Percentiles rank a stretch among this genome's conserved stretches.
Evolutionary conservation across 1,284 basidiomycete species (phyloP).

Genomic region (Puccinia coronata): DNA sequence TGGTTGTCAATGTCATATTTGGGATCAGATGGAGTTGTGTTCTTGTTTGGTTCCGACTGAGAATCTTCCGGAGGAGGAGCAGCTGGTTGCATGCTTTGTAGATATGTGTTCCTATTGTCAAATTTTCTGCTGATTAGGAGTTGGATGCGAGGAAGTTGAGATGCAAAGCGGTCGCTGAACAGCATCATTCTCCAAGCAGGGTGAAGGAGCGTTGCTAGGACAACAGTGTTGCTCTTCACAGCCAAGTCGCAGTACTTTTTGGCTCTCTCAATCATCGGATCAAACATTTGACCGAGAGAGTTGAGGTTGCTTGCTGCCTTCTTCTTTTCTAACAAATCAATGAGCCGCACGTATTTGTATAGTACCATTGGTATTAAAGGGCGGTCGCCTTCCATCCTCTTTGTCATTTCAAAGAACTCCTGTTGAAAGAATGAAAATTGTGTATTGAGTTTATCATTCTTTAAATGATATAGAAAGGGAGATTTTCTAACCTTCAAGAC

Average conservation of each 20-base stretch:
- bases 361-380: background rate
- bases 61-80: background rate
- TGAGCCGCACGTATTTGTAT: background rate
- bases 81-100: background rate
- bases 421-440: background rate
- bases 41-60: background rate
- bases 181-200: constrained; percentile 2
- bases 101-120: background rate
- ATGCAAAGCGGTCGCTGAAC: background rate
- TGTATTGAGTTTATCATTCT: background rate
- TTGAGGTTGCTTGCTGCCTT: background rate
- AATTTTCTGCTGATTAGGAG: background rate
- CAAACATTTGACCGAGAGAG: background rate
- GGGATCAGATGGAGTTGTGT: background rate
- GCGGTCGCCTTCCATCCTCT: constrained; percentile 1
- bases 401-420: constrained; percentile 5
- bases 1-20: background rate
- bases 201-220: background rate
- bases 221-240: background rate
- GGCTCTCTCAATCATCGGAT: background rate
- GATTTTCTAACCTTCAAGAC: background rate
- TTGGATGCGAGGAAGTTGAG: background rate
- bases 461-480: background rate
- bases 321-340: constrained; percentile 6
- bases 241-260: background rate